Evolutionary conservation across 768 basidiomycete genomes (phyloP).

Genomic region (Rhizopogon vulgaris): DNA sequence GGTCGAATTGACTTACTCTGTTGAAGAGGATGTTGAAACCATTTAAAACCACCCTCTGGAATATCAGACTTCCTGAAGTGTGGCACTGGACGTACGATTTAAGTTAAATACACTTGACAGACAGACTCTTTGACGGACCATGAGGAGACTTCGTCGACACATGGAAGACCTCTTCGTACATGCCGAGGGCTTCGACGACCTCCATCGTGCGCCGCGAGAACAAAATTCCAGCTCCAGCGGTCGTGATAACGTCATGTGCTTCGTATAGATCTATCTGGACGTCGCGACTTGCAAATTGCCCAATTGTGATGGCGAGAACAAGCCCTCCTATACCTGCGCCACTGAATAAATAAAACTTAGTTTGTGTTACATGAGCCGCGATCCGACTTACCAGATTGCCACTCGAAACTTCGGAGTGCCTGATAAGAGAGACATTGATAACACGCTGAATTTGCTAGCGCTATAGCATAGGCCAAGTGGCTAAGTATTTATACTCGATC

Average conservation of each 20-base stretch:
- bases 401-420: conserved; percentile 10
- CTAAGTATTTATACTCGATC: background rate
- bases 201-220: conserved; percentile 43
- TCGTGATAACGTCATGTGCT: conserved; percentile 33
- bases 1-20: conserved; percentile 13
- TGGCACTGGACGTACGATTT: background rate
- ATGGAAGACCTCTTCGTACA: conserved; percentile 28
- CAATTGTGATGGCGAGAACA: conserved; percentile 34
- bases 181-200: conserved; percentile 37
- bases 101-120: background rate
- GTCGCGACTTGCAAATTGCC: conserved; percentile 19
- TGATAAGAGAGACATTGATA: background rate
- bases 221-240: conserved; percentile 37
- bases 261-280: conserved; percentile 42
- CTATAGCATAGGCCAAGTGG: background rate
- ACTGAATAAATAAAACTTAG: conserved; percentile 9
- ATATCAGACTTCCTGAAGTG: conserved; percentile 16
- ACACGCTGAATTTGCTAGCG: background rate
- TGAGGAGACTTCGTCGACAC: conserved; percentile 8
- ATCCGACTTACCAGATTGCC: conserved; percentile 16
- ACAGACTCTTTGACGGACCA: conserved; percentile 3
- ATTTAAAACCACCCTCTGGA: conserved; percentile 14
- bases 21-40: conserved; percentile 17
- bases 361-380: background rate
- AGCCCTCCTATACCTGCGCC: conserved; percentile 42